Evolutionary conservation across 306 rosid species (phyloP).

Genomic region (Malus asiatica): DNA sequence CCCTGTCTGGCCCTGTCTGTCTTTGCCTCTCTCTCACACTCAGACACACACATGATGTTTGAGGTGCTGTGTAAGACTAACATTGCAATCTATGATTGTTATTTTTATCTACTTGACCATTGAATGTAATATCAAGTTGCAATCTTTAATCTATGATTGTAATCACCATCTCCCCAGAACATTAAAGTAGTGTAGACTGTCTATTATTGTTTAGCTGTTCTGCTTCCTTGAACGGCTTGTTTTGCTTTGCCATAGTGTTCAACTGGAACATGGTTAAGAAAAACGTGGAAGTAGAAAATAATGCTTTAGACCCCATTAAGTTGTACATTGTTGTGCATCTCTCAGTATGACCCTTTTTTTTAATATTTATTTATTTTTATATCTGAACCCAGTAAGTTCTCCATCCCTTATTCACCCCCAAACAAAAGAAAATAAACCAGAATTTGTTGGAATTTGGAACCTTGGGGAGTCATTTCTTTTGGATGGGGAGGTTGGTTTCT

Average conservation of each 20-base stretch:
- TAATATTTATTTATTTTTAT: background rate
- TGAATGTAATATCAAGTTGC: background rate
- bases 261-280: background rate
- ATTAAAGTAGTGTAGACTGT: background rate
- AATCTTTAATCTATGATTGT: background rate
- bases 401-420: background rate
- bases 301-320: background rate
- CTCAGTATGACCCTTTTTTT: background rate
- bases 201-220: background rate
- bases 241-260: background rate
- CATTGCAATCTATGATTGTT: background rate
- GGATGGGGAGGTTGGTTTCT: background rate
- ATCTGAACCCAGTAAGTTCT: background rate
- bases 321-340: background rate
- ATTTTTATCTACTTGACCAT: background rate
- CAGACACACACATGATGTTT: background rate
- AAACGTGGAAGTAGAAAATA: background rate
- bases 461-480: too few relatives aligned
- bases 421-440: too few relatives aligned
- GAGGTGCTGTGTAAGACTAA: background rate
- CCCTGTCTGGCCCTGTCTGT: background rate
- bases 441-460: too few relatives aligned
- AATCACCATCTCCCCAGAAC: background rate
- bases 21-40: background rate
- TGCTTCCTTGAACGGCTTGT: background rate